Base-by-base conservation (phyloP, 225 moss, liverwort and hornwort genomes). In the Neckera pumila region DNA sequence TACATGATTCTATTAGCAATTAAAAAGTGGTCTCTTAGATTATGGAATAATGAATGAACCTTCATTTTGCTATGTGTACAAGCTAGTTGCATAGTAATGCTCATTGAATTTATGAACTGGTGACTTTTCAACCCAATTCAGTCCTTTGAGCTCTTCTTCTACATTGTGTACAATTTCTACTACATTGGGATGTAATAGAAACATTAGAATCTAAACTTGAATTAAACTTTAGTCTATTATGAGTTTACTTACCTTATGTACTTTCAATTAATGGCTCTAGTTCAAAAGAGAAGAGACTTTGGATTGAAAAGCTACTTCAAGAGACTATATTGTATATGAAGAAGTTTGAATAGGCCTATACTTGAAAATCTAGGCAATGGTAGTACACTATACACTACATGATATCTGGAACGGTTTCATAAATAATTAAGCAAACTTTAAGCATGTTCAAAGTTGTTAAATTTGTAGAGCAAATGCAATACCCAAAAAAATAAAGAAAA, bases 401-500 rank as follows among this genome's bases (percentile, higher is more conserved):
- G 9, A 71, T 26, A 1, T 42, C 1, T 26, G 1, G 9, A 1
- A 40, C 0, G 0, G 0, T 17, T 73, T 30, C 9, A 45, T 17
- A 45, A 3, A 10, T 53, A 17, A 45, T 45, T 11, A 17, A 28
- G 42, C 28, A 72, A 72, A 28, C 6, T 72, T 28, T 10, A 73
- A 9, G 17, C 10, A 73, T 45, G 10, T 45, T 3, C 6, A 30
- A 72, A 73, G 6, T 73, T 72, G 10, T 30, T 45, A 45, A 73
- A 73, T 30, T 6, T 45, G 3, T 28, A 17, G 2, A 45, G 10
- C 4, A 11, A 73, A 30, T 72, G 17, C 6, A 28, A 72, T 43
- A 43, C 43, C 3, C 4, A 3, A 27, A 6, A 71, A 43, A 43
- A 14, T 0, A 26, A 42, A 42, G 1, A 72, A 27, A 43, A 16